Percentiles rank a stretch among this genome's conserved stretches.
phyloP scores from a whole-genome alignment of 306 rosid species.

The Quercus suber region DNA sequence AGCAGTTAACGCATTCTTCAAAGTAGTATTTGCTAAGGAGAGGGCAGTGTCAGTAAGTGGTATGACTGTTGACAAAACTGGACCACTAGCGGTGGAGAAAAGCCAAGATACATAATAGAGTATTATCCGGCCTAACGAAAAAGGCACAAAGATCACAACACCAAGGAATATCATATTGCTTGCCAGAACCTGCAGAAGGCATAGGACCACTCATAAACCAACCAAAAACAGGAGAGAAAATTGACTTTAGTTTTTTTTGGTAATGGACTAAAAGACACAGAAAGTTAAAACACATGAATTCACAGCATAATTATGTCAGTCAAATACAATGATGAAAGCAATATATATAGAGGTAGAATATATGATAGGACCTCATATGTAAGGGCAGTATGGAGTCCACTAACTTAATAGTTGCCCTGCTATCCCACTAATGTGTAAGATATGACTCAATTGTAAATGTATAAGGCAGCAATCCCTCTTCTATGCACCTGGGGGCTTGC shows the following conservation, averaged over 20 bases:
- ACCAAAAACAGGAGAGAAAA: neutral
- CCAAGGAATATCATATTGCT: slow-evolving; percentile 99
- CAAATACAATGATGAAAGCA: neutral
- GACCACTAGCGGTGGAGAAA: slow-evolving; percentile 66
- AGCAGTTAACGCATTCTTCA: slow-evolving; percentile 81
- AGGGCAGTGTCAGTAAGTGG: slow-evolving; percentile 82
- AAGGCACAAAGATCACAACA: slow-evolving; percentile 89
- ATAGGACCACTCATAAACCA: slow-evolving; percentile 5
- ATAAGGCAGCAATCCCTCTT: no score
- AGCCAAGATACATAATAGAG: slow-evolving; percentile 76
- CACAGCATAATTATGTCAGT: neutral
- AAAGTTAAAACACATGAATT: neutral
- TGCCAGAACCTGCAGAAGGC: slow-evolving; percentile 75
- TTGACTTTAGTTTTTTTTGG: neutral
- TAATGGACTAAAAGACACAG: neutral
- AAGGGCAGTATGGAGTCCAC: no score
- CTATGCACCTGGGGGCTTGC: no score
- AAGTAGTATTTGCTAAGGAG: slow-evolving; percentile 79
- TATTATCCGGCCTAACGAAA: slow-evolving; percentile 82
- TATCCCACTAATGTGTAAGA: no score
- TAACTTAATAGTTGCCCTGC: no score
- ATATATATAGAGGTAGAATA: neutral
- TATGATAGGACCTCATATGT: neutral
- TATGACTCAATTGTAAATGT: no score
- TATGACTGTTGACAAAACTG: slow-evolving; percentile 59